phyloP scores from a whole-genome alignment of 1,284 basidiomycete species.

The Marasmius oreades region DNA sequence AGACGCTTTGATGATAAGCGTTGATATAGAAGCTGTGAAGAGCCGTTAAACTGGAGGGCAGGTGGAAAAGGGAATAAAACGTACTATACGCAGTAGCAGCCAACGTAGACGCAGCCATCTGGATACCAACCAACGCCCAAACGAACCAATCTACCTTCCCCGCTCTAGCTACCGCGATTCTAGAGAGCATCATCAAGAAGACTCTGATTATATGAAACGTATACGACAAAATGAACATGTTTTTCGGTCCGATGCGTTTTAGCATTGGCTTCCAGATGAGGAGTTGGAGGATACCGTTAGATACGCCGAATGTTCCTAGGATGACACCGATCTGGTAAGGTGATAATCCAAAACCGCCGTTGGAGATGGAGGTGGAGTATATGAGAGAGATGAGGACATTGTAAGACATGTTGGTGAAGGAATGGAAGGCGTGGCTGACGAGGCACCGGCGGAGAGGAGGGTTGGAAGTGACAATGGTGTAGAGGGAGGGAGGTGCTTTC shows the following conservation, averaged over 20 bases:
- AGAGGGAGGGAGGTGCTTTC: conserved; percentile 19
- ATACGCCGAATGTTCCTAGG: conserved; percentile 22
- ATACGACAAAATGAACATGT: not conserved
- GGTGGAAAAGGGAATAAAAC: not conserved
- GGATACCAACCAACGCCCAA: not conserved
- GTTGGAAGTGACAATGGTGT: conserved; percentile 26
- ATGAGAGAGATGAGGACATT: conserved; percentile 21
- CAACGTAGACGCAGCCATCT: not conserved
- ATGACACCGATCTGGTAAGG: conserved; percentile 19
- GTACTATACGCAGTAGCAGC: conserved; percentile 6
- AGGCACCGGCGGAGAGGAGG: conserved; percentile 27
- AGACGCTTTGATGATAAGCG: conserved; percentile 8
- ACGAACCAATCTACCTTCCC: not conserved
- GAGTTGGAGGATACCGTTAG: conserved; percentile 20
- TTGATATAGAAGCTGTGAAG: conserved; percentile 4
- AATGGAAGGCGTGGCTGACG: conserved; percentile 27
- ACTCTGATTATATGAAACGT: not conserved
- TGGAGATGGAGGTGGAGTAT: conserved; percentile 15
- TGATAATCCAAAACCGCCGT: conserved; percentile 18
- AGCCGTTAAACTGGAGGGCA: not conserved
- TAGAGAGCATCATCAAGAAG: not conserved
- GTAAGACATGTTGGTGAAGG: conserved; percentile 32
- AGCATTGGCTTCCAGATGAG: not conserved
- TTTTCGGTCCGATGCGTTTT: not conserved
- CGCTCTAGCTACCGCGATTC: not conserved